Evolutionary conservation across 352 stramenopile species (phyloP).

Genomic region (Stephanocyclus meneghinianus): DNA sequence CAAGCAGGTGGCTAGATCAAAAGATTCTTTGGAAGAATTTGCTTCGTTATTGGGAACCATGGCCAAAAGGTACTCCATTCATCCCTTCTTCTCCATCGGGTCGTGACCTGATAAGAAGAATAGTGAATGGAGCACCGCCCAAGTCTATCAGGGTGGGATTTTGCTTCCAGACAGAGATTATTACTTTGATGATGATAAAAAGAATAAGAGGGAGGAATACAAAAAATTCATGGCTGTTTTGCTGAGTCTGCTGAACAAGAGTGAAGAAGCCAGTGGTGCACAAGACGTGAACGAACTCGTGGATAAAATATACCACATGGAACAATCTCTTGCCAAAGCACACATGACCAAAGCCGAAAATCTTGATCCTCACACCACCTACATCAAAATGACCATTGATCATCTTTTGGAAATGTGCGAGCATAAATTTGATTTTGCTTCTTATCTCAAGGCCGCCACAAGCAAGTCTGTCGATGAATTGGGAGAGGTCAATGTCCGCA

Average conservation of each 20-base stretch:
- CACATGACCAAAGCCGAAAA: constrained; percentile 89
- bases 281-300: constrained; percentile 55
- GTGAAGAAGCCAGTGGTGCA: constrained; percentile 25
- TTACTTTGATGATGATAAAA: constrained; percentile 89
- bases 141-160: constrained; percentile 87
- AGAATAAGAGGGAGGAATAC: constrained; percentile 83
- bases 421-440: constrained; percentile 59
- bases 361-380: constrained; percentile 87
- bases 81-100: constrained; percentile 85
- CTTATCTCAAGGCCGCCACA: constrained; percentile 60
- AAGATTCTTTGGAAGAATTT: constrained; percentile 33
- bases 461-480: constrained; percentile 42
- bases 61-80: constrained; percentile 67
- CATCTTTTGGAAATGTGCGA: constrained; percentile 44
- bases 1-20: constrained; percentile 22
- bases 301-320: constrained; percentile 85
- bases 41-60: constrained; percentile 53
- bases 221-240: constrained; percentile 84
- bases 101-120: constrained; percentile 86
- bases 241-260: constrained; percentile 83
- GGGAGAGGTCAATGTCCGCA: constrained; percentile 76
- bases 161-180: constrained; percentile 89
- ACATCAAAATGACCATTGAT: constrained; percentile 87
- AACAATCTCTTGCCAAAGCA: constrained; percentile 84
- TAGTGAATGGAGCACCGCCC: constrained; percentile 84